Percentiles rank a stretch among this genome's conserved stretches.
Conservation (phyloP, 306 rosid species). For the Castanea crenata region DNA sequence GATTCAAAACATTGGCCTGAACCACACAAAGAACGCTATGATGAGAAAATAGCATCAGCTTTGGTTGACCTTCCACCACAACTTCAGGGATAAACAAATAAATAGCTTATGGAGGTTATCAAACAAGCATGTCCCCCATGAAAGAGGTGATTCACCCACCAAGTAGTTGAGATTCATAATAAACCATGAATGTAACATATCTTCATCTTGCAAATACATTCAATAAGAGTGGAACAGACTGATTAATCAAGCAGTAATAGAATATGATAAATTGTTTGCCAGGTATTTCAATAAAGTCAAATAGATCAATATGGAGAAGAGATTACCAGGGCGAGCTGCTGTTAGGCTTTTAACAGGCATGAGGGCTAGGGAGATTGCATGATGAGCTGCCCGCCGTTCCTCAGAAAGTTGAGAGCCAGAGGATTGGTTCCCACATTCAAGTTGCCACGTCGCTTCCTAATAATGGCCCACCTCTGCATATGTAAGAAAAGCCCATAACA, state of each 20-base stretch:
- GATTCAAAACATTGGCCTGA: background rate
- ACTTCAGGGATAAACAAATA: background rate
- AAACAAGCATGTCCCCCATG: background rate
- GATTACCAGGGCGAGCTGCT: conserved; percentile 57
- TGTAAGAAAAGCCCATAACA: conserved; percentile 31
- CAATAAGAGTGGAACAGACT: background rate
- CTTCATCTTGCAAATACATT: background rate
- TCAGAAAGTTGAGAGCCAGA: conserved; percentile 59
- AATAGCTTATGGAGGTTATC: background rate
- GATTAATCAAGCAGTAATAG: conserved; percentile 1
- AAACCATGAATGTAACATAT: background rate
- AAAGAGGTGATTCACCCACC: conserved; percentile 5
- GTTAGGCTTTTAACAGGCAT: conserved; percentile 60
- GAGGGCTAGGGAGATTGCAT: conserved; percentile 74
- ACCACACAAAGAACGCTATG: background rate
- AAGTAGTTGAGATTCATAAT: background rate
- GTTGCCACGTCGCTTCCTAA: conserved; percentile 52
- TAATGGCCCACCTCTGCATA: conserved; percentile 79
- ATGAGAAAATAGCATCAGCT: background rate
- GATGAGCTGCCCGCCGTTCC: conserved; percentile 77
- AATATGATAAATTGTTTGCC: conserved; percentile 6
- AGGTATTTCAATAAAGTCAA: background rate
- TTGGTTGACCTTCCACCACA: background rate
- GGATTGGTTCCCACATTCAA: conserved; percentile 35
- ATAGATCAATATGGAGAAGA: conserved; percentile 15